Evolutionary conservation across 2,329 filamentous ascomycete genomes (phyloP).

Genomic region (Corynespora cassiicola): DNA sequence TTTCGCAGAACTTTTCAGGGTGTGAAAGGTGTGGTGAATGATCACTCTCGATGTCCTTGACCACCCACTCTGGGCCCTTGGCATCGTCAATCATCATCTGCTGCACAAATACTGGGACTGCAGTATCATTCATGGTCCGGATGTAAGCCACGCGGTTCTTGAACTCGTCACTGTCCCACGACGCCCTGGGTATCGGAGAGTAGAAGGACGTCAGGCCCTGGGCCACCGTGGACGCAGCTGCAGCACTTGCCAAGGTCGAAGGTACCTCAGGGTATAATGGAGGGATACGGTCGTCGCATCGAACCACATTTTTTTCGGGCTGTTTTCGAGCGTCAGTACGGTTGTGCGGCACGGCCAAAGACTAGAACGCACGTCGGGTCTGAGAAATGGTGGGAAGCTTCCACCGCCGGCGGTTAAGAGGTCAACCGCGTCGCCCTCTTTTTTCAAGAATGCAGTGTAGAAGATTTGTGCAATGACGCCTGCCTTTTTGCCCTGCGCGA

Average conservation of each 20-base stretch:
- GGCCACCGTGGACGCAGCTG: constrained; percentile 21
- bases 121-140: constrained; percentile 28
- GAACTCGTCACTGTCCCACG: constrained; percentile 20
- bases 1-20: constrained; percentile 34
- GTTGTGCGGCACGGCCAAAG: background rate
- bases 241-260: constrained; percentile 11
- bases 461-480: constrained; percentile 26
- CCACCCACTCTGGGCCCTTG: constrained; percentile 26
- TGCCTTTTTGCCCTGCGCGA: constrained; percentile 18
- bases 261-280: constrained; percentile 22
- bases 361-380: constrained; percentile 18
- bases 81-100: constrained; percentile 32
- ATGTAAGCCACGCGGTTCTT: constrained; percentile 23
- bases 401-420: constrained; percentile 21
- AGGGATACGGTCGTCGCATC: constrained; percentile 25
- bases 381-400: constrained; percentile 22
- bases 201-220: constrained; percentile 24
- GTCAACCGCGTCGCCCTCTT: constrained; percentile 20
- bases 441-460: constrained; percentile 14
- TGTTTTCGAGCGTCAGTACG: constrained; percentile 2
- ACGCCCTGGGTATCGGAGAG: constrained; percentile 18
- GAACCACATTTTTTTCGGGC: constrained; percentile 19
- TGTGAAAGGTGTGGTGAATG: constrained; percentile 48
- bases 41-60: constrained; percentile 37
- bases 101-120: constrained; percentile 27